These are phyloP conservation scores for Solanum gandarillasii DNA, from an alignment of 257 asterid species.

Conservation along the genomic window DNA sequence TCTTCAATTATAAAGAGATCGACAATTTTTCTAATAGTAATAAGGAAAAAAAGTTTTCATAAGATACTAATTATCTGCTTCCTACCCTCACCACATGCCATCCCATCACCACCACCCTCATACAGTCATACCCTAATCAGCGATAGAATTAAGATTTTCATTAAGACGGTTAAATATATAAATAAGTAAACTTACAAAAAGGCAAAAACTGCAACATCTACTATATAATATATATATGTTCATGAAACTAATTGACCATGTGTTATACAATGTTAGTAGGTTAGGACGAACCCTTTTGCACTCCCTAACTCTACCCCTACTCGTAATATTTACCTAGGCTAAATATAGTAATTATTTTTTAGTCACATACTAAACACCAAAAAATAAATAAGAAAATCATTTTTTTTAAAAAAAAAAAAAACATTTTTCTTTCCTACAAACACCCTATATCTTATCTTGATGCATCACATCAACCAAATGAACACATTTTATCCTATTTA, in stretches of 20 bases:
- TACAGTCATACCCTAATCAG: neutral
- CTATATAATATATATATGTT: neutral
- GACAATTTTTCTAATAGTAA: neutral
- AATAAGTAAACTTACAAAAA: neutral
- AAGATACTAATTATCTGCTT: neutral
- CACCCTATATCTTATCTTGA: neutral
- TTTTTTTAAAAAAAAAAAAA: fast-evolving
- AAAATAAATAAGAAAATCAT: neutral
- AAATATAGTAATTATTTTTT: neutral
- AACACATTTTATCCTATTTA: neutral
- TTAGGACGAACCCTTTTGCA: fast-evolving
- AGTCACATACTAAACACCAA: fast-evolving
- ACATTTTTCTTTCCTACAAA: neutral
- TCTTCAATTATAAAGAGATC: neutral
- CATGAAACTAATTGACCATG: neutral
- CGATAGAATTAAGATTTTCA: neutral
- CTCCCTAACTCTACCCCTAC: neutral
- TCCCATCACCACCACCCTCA: neutral
- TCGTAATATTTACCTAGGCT: neutral
- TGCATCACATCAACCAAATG: neutral
- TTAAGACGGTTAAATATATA: neutral
- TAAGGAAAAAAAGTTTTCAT: neutral
- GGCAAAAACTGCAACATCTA: neutral
- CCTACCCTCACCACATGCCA: neutral
- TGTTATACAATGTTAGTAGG: neutral